Base-by-base conservation (phyloP, 2,329 filamentous ascomycete genomes). In the Didymella glomerata region DNA sequence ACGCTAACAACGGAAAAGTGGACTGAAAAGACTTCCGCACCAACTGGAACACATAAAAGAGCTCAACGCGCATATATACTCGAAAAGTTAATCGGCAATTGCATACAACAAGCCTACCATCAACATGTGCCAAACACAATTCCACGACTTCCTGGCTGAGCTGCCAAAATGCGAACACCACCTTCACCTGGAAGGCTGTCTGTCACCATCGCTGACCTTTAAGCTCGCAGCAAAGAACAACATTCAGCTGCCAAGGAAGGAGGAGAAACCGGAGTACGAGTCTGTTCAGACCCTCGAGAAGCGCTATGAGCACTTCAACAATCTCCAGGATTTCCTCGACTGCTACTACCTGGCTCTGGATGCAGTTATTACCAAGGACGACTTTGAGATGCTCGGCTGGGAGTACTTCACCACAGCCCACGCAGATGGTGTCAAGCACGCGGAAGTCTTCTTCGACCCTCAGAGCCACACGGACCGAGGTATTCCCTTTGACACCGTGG, bases 91-190 rank as follows among this genome's bases (percentile, higher is more conserved):
- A 54, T 52, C 48, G 38, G 24, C 22, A 34, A 36, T 28, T n/a
- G 18, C n/a, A 55, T 16, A 36, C 10, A 47, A 34, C n/a, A 51
- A 18, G 7, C 36, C n/a, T 25, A 45, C 24, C 24, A 25, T 48
- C 24, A 55, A 55, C 16, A 50, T 53, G 47, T 59, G 55, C 40
- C 61, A 61, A 54, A 41, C 40, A 56, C 28, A 45, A 48, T 30
- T 59, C 20, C 70, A 71, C 58, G 40, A 55, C 14, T 68, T 72
- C 45, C 58, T 69, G 18, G 57, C 60, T 3, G 61, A 64, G 36
- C 84, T 93, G 28, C 90, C 90, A 63, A 93, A 93, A 81, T 91
- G 88, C 78, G 91, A 94, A 75, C 90, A 93, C 72, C 91, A 93
- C 77, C 85, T 93, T 53, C 91, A 94, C 73, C 83, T 94, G 32